phyloP scores from a whole-genome alignment of 345 rosid genomes.

The Orychophragmus violaceus region DNA sequence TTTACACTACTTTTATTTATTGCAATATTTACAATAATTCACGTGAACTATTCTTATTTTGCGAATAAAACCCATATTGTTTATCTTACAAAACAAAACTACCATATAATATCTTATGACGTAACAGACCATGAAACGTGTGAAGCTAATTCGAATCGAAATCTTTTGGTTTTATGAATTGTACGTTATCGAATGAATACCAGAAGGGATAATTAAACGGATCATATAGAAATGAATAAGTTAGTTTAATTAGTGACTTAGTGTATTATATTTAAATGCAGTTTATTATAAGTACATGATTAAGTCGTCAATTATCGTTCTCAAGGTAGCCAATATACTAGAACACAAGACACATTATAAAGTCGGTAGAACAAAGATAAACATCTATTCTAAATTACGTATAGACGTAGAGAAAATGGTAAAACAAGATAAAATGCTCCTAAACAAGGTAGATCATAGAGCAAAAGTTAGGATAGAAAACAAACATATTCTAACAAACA shows the following conservation, averaged over 20 bases:
- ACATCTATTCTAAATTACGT: neutral
- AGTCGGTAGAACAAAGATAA: neutral
- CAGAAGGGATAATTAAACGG: neutral
- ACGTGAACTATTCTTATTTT: constrained; percentile 17
- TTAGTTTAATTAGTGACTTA: neutral
- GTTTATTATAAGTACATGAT: neutral
- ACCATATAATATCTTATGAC: neutral
- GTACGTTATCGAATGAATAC: neutral
- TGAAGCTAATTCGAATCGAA: constrained; percentile 3
- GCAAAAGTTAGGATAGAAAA: no score
- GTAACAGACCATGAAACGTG: constrained; percentile 16
- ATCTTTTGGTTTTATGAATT: constrained; percentile 8
- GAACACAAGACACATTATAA: neutral
- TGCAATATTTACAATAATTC: constrained; percentile 11
- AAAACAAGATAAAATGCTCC: no score
- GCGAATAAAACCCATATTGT: constrained; percentile 6
- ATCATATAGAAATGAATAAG: neutral
- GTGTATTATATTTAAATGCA: neutral
- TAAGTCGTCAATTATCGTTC: neutral
- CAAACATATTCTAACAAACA: no score
- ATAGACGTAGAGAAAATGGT: no score
- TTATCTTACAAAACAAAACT: neutral
- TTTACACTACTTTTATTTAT: constrained; percentile 15
- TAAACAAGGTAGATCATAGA: no score
- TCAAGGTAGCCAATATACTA: neutral